Conservation (phyloP, 1,139 yeast species). For the Taphrina betulina region DNA sequence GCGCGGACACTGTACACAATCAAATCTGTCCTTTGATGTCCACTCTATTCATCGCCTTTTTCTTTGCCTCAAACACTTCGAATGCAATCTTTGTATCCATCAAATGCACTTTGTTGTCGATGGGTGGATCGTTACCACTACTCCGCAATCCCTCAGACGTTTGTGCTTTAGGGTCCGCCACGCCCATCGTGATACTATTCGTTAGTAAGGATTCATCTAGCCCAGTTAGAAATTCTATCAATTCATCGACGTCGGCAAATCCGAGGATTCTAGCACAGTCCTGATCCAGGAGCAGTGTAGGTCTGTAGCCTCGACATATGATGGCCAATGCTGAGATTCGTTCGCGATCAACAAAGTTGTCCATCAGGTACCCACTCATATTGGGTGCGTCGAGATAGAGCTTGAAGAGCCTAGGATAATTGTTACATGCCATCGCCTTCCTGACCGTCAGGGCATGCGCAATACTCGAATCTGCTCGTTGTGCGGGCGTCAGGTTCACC, state of each 20-base stretch:
- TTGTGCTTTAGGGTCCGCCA: conserved; percentile 43
- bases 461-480: conserved; percentile 44
- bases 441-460: conserved; percentile 51
- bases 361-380: conserved; percentile 50
- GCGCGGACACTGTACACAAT: too few species aligned
- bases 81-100: conserved; percentile 51
- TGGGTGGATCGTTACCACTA: conserved; percentile 41
- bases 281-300: conserved; percentile 4
- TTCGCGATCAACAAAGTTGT: conserved; percentile 55
- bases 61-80: conserved; percentile 50
- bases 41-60: conserved; percentile 50
- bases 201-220: conserved; percentile 50
- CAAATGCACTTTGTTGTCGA: conserved; percentile 40
- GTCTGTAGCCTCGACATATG: conserved; percentile 53
- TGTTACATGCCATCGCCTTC: conserved; percentile 48
- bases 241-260: conserved; percentile 3
- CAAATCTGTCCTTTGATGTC: conserved; percentile 89
- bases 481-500: conserved; percentile 41
- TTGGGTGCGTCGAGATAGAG: conserved; percentile 49
- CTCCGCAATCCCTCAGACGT: conserved; percentile 51
- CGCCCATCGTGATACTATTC: conserved; percentile 49
- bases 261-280: conserved; percentile 1
- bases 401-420: conserved; percentile 57
- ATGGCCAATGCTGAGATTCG: conserved; percentile 60
- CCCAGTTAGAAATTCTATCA: conserved; percentile 29